A percentile compares a stretch with the other conserved stretches of the same genome.
Conservation (phyloP, 2,329 filamentous ascomycete genomes). For the Pseudogymnoascus sp. region DNA sequence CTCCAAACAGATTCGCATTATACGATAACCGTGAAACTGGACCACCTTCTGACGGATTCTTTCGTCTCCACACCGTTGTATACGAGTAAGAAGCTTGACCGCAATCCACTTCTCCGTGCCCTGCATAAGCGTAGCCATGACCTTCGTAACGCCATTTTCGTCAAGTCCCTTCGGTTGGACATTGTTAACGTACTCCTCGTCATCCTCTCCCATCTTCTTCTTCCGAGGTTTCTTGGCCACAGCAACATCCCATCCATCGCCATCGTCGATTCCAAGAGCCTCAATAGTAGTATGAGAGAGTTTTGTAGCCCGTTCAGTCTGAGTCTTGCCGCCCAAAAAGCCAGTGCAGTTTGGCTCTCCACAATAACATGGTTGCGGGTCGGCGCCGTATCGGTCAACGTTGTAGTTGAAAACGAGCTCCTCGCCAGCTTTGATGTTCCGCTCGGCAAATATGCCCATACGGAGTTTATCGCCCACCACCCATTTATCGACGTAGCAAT, state of each 20-base stretch:
- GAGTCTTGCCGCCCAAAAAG: conserved; percentile 95
- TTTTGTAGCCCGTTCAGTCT: conserved; percentile 92
- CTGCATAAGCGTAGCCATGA: conserved; percentile 94
- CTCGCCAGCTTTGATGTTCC: conserved; percentile 77
- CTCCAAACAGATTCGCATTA: conserved; percentile 77
- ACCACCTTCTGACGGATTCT: conserved; percentile 81
- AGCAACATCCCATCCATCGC: conserved; percentile 83
- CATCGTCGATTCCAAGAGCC: conserved; percentile 89
- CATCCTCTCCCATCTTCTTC: conserved; percentile 86
- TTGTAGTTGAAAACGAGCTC: conserved; percentile 99
- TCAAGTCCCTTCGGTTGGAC: conserved; percentile 72
- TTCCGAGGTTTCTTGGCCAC: conserved; percentile 85
- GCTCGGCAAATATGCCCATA: conserved; percentile 96
- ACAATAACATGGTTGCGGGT: conserved; percentile 95
- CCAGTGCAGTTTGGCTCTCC: conserved; percentile 90
- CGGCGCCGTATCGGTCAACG: conserved; percentile 92
- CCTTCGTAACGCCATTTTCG: conserved; percentile 79
- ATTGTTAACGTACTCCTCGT: conserved; percentile 92
- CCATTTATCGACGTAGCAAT: conserved; percentile 99
- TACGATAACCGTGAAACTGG: conserved; percentile 95
- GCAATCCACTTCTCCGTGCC: conserved; percentile 99
- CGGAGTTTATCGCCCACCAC: conserved; percentile 93
- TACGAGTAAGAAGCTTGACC: conserved; percentile 84
- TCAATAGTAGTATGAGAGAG: conserved; percentile 84
- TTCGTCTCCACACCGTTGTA: conserved; percentile 81